Evolutionary conservation across 805 yeast genomes (phyloP).

Genomic region (Wickerhamomyces pijperi): DNA sequence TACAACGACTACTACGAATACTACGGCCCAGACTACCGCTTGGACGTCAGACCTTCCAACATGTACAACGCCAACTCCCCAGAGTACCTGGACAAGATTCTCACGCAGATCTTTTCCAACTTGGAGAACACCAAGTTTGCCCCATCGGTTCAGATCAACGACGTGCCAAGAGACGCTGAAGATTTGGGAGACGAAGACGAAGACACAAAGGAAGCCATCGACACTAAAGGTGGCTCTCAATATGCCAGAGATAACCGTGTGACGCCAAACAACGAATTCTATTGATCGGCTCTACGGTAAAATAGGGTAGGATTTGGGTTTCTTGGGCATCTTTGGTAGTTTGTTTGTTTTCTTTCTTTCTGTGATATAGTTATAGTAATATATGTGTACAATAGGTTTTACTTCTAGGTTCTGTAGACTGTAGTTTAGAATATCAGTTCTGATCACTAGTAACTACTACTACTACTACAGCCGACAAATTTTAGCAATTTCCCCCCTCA

Average conservation of each 20-base stretch:
- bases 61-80: slow-evolving; percentile 95
- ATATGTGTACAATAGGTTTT: no score
- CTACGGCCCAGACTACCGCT: slow-evolving; percentile 92
- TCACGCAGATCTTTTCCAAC: slow-evolving; percentile 65
- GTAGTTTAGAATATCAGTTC: no score
- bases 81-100: slow-evolving; percentile 78
- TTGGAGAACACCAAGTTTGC: slow-evolving; percentile 88
- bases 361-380: no score
- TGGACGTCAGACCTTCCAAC: slow-evolving; percentile 90
- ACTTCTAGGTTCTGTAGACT: no score
- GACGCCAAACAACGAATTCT: slow-evolving; percentile 69
- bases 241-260: slow-evolving; percentile 68
- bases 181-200: slow-evolving; percentile 82
- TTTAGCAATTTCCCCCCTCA: no score
- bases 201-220: slow-evolving; percentile 68
- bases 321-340: no score
- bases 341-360: no score
- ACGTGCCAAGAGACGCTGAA: slow-evolving; percentile 82
- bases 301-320: not conserved
- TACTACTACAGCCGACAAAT: no score
- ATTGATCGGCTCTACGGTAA: slow-evolving; percentile 16
- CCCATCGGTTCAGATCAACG: slow-evolving; percentile 91
- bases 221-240: slow-evolving; percentile 86
- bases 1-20: slow-evolving; percentile 92
- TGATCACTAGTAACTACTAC: no score